A percentile compares a stretch with the other conserved stretches of the same genome.
Evolutionary conservation across 495 filamentous ascomycete genomes (phyloP).

Genomic region (Penicillium bialowiezense): DNA sequence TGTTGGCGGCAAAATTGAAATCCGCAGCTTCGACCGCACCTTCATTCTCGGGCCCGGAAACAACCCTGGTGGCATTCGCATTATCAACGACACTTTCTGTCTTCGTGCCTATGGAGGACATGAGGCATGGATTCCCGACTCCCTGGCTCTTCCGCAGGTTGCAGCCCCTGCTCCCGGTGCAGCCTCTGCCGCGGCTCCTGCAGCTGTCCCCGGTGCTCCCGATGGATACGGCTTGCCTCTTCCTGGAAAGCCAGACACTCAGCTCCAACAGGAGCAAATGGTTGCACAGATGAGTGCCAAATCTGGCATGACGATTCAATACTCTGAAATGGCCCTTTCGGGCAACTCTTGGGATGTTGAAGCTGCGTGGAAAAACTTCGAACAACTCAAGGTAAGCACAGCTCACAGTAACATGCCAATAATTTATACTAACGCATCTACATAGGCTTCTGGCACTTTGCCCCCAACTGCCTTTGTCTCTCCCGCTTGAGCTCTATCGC

Average conservation of each 20-base stretch:
- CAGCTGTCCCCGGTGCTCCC: slow-evolving; percentile 21
- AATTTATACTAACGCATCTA: background rate
- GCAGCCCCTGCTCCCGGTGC: slow-evolving; percentile 6
- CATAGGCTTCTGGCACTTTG: slow-evolving; percentile 38
- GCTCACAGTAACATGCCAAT: background rate
- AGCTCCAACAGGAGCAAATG: slow-evolving; percentile 58
- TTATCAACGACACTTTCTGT: slow-evolving; percentile 76
- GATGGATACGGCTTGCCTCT: slow-evolving; percentile 41
- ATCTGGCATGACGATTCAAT: slow-evolving; percentile 71
- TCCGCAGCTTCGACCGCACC: slow-evolving; percentile 79
- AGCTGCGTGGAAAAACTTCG: slow-evolving; percentile 64
- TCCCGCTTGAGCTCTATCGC: slow-evolving; percentile 8
- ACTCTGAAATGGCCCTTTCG: slow-evolving; percentile 66
- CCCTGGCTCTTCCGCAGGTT: slow-evolving; percentile 26
- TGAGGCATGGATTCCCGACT: slow-evolving; percentile 55
- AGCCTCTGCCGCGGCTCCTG: background rate
- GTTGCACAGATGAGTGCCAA: slow-evolving; percentile 61
- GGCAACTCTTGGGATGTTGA: slow-evolving; percentile 72
- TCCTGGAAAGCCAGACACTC: slow-evolving; percentile 38
- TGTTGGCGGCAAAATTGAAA: slow-evolving; percentile 50
- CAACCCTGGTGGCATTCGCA: slow-evolving; percentile 60
- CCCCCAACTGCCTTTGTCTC: slow-evolving; percentile 40
- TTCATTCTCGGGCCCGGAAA: slow-evolving; percentile 79
- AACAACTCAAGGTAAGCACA: slow-evolving; percentile 47
- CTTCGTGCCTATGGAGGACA: slow-evolving; percentile 64